phyloP scores from a whole-genome alignment of 306 rosid species.

The Fagus sylvatica region DNA sequence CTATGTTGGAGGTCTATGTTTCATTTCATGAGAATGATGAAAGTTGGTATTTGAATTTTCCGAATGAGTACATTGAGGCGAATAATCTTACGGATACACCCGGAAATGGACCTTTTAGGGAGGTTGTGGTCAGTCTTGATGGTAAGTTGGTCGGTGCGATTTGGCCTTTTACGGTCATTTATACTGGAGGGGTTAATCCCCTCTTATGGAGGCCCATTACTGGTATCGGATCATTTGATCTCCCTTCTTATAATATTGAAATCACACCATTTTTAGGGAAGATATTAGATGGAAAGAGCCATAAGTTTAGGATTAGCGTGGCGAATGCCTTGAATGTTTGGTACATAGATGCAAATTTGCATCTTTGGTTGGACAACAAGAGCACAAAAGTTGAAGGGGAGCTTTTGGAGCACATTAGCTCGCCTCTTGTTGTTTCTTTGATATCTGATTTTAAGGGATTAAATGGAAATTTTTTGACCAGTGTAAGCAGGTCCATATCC shows the following conservation, averaged over 20 bases:
- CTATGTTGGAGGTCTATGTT: constrained; percentile 84
- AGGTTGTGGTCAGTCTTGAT: constrained; percentile 76
- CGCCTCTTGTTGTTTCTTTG: constrained; percentile 46
- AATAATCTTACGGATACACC: constrained; percentile 54
- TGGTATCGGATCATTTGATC: constrained; percentile 79
- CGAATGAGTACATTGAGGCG: constrained; percentile 61
- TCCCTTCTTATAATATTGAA: constrained; percentile 87
- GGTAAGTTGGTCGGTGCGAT: constrained; percentile 56
- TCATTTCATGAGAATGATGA: constrained; percentile 95
- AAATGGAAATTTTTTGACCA: constrained; percentile 65
- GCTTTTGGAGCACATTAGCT: constrained; percentile 39
- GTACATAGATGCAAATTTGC: constrained; percentile 86
- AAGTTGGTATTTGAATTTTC: constrained; percentile 69
- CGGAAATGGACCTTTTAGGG: constrained; percentile 90
- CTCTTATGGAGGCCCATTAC: constrained; percentile 95
- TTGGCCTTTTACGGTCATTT: constrained; percentile 94
- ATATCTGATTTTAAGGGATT: constrained; percentile 56
- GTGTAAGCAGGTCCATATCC: constrained; percentile 51
- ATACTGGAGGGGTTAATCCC: constrained; percentile 85
- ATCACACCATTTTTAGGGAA: constrained; percentile 72
- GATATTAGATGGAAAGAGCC: constrained; percentile 65
- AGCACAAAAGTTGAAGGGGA: constrained; percentile 56
- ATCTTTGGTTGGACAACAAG: constrained; percentile 77
- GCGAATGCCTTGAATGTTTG: constrained; percentile 87
- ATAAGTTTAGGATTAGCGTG: constrained; percentile 64